Base-by-base conservation (phyloP, 2,329 filamentous ascomycete species). In the Tolypocladium cylindrosporum region DNA sequence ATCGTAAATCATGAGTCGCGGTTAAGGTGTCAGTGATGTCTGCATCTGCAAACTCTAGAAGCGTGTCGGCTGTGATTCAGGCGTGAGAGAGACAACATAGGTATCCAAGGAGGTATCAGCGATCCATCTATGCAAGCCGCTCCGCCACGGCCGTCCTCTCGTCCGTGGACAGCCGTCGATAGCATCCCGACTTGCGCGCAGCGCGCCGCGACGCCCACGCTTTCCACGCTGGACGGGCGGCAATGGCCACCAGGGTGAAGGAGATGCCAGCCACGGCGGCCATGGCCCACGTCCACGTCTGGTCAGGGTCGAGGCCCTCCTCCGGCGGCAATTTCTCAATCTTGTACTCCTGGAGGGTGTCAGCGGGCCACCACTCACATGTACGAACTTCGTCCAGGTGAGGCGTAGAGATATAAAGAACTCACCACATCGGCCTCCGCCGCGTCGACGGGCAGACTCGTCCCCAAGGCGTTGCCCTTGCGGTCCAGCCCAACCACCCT, bases 401-500 rank as follows among this genome's bases (percentile, higher is more conserved):
- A 11, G 24, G 1, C 11, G 21, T 3, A 45, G 13, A 21, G 43
- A 13, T 1, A 7, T 7, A 19, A 19, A 19, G 40, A n/a, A 55
- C 59, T 37, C 42, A 59, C 57, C 52, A 55, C 58, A 5, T 24
- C 36, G 16, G 39, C 57, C 9, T 57, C 40, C 1, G 57, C 51
- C 13, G 41, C 54, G 40, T 59, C 41, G 9, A 39, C 50, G 7
- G 51, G 36, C 19, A 27, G 4, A 19, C 57, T 58, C 11, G 45
- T 53, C 19, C 56, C 57, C 34, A 60, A 31, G 4, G 55, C 37
- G 24, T 57, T 60, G 16, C 54, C 59, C 37, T 36, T 56, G 13
- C n/a, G 11, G 39, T 55, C 57, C 51, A 60, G 13, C 5, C 55
- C 59, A 27, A 60, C 43, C 6, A 56, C 54, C 24, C 59, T 48